Evolutionary conservation across 345 rosid genomes (phyloP).

Genomic region (Aethionema arabicum): DNA sequence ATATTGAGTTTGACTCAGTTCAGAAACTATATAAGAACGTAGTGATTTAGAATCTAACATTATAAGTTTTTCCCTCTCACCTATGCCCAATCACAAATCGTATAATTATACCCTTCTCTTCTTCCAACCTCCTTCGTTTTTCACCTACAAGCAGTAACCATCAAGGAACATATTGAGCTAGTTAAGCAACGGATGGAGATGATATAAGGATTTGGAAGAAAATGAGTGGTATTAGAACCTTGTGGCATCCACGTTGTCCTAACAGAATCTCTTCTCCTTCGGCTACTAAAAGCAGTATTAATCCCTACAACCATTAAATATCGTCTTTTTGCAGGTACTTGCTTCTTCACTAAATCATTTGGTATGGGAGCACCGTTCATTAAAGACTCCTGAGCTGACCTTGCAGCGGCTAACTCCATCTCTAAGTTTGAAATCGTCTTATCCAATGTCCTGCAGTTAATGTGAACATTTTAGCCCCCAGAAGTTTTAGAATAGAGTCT

Average conservation of each 20-base stretch:
- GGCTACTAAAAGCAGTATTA: conserved; percentile 93
- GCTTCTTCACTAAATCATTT: conserved; percentile 47
- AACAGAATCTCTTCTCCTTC: conserved; percentile 90
- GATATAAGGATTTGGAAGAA: not conserved
- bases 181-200: not conserved
- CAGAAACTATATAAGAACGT: conserved; percentile 6
- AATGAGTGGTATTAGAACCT: conserved; percentile 46
- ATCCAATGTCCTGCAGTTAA: conserved; percentile 65
- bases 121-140: conserved; percentile 61
- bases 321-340: conserved; percentile 48
- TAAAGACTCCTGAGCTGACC: conserved; percentile 77
- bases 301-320: conserved; percentile 89
- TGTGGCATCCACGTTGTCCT: conserved; percentile 97
- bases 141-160: conserved; percentile 47
- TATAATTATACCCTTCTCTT: conserved; percentile 59
- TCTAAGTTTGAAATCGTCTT: conserved; percentile 92
- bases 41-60: not conserved
- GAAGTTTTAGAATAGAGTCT: not conserved
- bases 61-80: conserved; percentile 38
- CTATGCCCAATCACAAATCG: conserved; percentile 80
- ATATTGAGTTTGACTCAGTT: not conserved
- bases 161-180: conserved; percentile 1
- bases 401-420: conserved; percentile 97
- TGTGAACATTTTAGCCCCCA: conserved; percentile 15
- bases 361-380: conserved; percentile 67